These are phyloP conservation scores for Rhipidocladum racemiflorum DNA, from an alignment of 176 grass and related monocot genomes.

Conservation along the genomic window DNA sequence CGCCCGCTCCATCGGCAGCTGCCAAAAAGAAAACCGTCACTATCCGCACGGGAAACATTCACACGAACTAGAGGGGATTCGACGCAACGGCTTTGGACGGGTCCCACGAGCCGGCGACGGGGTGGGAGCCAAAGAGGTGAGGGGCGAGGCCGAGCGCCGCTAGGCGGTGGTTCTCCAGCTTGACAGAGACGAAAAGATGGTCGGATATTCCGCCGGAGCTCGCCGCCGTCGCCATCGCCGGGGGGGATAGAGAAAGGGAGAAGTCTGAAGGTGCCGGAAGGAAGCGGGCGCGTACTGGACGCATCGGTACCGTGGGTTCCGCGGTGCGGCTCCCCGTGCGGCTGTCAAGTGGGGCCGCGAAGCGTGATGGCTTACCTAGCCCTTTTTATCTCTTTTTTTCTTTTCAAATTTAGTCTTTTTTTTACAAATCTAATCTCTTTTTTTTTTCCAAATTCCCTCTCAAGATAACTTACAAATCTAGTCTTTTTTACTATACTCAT, in stretches of 20 bases:
- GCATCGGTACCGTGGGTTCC: neutral
- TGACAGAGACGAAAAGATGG: conserved; percentile 74
- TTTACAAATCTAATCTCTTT: too few species aligned
- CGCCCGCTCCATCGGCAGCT: conserved; percentile 75
- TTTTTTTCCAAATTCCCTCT: too few species aligned
- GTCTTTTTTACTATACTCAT: too few species aligned
- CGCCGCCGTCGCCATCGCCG: conserved; percentile 59
- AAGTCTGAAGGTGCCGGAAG: conserved; percentile 28
- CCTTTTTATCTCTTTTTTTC: too few species aligned
- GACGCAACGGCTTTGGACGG: conserved; percentile 63
- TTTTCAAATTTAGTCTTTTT: too few species aligned
- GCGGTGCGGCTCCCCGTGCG: conserved; percentile 10
- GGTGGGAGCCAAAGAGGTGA: conserved; percentile 72
- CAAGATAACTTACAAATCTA: too few species aligned
- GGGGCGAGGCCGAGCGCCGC: conserved; percentile 53
- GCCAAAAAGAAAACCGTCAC: neutral
- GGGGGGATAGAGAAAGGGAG: conserved; percentile 13
- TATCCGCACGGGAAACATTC: conserved; percentile 11
- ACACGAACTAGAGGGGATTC: conserved; percentile 5
- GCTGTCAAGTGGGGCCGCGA: conserved; percentile 27
- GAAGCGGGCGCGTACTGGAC: neutral
- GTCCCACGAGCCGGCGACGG: conserved; percentile 77
- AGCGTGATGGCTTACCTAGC: neutral
- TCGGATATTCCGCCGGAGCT: conserved; percentile 37
- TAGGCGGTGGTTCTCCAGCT: conserved; percentile 67